These are phyloP conservation scores for Berberis vulgaris DNA, from an alignment of 164 flowering plant genomes.

Conservation along the genomic window DNA sequence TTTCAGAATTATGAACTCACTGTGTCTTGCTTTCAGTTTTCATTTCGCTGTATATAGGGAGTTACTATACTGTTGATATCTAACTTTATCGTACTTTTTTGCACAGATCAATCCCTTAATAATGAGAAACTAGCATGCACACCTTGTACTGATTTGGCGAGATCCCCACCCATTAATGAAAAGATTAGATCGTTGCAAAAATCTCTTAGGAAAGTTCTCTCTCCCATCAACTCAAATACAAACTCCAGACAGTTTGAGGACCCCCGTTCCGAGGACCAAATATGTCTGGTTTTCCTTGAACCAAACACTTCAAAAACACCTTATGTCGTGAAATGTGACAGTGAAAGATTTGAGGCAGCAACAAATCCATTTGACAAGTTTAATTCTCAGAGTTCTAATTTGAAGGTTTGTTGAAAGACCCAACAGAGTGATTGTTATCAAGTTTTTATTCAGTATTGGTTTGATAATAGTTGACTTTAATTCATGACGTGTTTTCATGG, in stretches of 20 bases:
- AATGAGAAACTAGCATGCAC: slow-evolving; percentile 13
- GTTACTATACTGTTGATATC: not conserved
- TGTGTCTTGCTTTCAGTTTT: not conserved
- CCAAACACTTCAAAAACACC: slow-evolving; percentile 42
- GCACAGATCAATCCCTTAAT: slow-evolving; percentile 17
- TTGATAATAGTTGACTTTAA: not conserved
- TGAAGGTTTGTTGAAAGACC: slow-evolving; percentile 48
- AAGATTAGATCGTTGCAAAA: slow-evolving; percentile 18
- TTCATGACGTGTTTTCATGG: slow-evolving; percentile 5
- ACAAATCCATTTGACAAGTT: slow-evolving; percentile 62
- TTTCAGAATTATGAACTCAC: not conserved
- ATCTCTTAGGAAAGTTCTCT: slow-evolving; percentile 53
- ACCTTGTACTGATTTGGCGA: slow-evolving; percentile 3
- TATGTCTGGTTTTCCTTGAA: slow-evolving; percentile 19
- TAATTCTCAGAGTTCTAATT: slow-evolving; percentile 32
- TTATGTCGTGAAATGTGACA: slow-evolving; percentile 10
- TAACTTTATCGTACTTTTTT: not conserved
- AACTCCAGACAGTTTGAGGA: slow-evolving; percentile 19
- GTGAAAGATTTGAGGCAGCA: slow-evolving; percentile 6
- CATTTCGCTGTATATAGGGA: not conserved
- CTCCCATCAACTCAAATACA: slow-evolving; percentile 48
- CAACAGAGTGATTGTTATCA: not conserved
- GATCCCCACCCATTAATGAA: slow-evolving; percentile 26
- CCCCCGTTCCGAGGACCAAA: slow-evolving; percentile 18
- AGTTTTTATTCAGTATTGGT: not conserved